Base-by-base conservation (phyloP, 768 basidiomycete genomes). In the Leucogyrophana mollusca region DNA sequence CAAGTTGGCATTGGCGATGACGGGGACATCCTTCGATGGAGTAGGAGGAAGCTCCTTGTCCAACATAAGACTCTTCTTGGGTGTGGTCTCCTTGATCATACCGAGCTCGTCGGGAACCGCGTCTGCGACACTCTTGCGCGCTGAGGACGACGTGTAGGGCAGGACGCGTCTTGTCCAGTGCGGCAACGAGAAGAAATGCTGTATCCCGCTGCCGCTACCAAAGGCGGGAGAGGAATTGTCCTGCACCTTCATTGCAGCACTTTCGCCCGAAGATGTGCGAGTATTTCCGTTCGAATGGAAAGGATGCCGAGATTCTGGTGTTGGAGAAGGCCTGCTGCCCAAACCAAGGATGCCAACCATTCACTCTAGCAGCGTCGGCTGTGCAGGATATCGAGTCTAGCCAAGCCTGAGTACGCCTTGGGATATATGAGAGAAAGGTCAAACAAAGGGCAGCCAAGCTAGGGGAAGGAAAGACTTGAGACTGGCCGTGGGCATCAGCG, bases 151-250 rank as follows among this genome's bases (percentile, higher is more conserved):
- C 18, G 69, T 57, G 17, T 60, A 53, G 38, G 66, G 59, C 24
- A 65, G 57, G 22, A 64, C 67, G 49, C 77, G 82, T 54, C 77
- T 83, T 56, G 72, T 77, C 84, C 83, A 85, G 50, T 74, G 71
- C 13, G 84, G 80, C 20, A 83, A 64, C 18, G 85, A 82, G 63
- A 87, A 80, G 65, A 87, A 80, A 63, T 80, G 81, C 27, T 50
- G 35, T 6, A 39, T 46, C 13, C 40, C 44, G 38, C 53, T 44
- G 9, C 48, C 75, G 10, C 77, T 68, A 10, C 30, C 32, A 34
- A n/a, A 24, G 18, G 18, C 73, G 18, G 72, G 70, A 22, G 77
- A 74, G 7, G 73, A 71, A 8, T 73, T 71, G n/a, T 73, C 66
- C 32, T 66, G 62, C 52, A 71, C 68, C 17, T 70, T 74, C 21